Evolutionary conservation across 2,329 filamentous ascomycete species (phyloP).

Genomic region (Sclerotinia sclerotiorum): DNA sequence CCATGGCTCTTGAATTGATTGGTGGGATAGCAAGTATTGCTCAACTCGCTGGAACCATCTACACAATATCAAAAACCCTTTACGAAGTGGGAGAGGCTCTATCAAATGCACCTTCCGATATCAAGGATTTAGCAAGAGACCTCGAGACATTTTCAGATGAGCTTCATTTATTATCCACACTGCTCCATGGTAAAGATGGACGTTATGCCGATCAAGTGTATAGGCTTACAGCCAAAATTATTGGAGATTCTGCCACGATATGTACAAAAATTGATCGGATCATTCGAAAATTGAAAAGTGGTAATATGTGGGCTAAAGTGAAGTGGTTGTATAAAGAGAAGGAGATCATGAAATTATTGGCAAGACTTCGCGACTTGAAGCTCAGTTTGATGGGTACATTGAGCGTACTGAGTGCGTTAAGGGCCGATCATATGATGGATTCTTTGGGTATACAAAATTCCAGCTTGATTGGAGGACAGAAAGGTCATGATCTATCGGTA

Average conservation of each 20-base stretch:
- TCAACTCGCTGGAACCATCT: slow-evolving; percentile 28
- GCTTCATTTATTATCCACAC: slow-evolving; percentile 23
- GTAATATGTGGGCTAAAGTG: slow-evolving; percentile 25
- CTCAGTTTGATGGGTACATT: slow-evolving; percentile 29
- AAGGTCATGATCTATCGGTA: slow-evolving; percentile 1
- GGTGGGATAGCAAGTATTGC: slow-evolving; percentile 27
- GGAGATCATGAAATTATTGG: slow-evolving; percentile 28
- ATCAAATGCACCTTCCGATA: slow-evolving; percentile 30
- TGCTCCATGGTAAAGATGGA: slow-evolving; percentile 27
- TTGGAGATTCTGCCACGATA: slow-evolving; percentile 31
- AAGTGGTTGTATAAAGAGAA: slow-evolving; percentile 33
- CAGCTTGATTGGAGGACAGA: slow-evolving; percentile 25
- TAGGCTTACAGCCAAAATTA: slow-evolving; percentile 29
- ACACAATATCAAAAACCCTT: slow-evolving; percentile 28
- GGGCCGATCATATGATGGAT: slow-evolving; percentile 29
- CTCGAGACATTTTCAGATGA: slow-evolving; percentile 29
- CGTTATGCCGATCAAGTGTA: slow-evolving; percentile 28
- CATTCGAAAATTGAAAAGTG: slow-evolving; percentile 25
- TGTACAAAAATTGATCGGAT: slow-evolving; percentile 29
- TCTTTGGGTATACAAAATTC: slow-evolving; percentile 24
- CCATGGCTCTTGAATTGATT: slow-evolving; percentile 27
- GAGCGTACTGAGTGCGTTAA: slow-evolving; percentile 25
- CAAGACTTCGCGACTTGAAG: slow-evolving; percentile 30
- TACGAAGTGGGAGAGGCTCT: slow-evolving; percentile 28
- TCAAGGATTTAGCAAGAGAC: slow-evolving; percentile 29